phyloP scores from a whole-genome alignment of 371 early-diverging fungal genomes.

The Nematocida major region DNA sequence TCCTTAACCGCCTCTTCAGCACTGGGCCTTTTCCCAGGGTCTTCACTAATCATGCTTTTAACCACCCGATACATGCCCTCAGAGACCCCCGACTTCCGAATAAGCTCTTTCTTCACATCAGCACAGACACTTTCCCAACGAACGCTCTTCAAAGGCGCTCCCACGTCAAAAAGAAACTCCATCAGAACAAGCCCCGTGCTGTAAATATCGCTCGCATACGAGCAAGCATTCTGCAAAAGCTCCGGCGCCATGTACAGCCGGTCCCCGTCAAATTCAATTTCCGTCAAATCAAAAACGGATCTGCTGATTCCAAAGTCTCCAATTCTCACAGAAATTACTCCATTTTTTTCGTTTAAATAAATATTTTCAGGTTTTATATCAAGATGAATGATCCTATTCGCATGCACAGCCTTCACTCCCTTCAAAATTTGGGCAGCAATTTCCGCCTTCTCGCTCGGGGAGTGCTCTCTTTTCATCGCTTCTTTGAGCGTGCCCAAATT shows the following conservation, averaged over 20 bases:
- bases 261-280: slow-evolving; percentile 75
- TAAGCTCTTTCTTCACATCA: not conserved
- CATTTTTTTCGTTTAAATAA: slow-evolving; percentile 14
- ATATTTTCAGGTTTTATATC: slow-evolving; percentile 64
- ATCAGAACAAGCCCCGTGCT: slow-evolving; percentile 80
- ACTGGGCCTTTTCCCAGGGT: slow-evolving; percentile 18
- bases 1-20: not conserved
- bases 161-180: slow-evolving; percentile 65
- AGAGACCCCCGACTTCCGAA: not conserved
- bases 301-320: slow-evolving; percentile 61
- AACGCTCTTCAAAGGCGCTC: slow-evolving; percentile 5
- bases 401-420: slow-evolving; percentile 54
- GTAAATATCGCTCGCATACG: slow-evolving; percentile 76
- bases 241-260: slow-evolving; percentile 87
- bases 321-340: slow-evolving; percentile 40
- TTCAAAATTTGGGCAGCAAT: slow-evolving; percentile 47
- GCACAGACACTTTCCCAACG: not conserved
- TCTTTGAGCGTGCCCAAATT: slow-evolving; percentile 52
- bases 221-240: slow-evolving; percentile 70
- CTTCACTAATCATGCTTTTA: slow-evolving; percentile 13
- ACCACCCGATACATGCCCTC: not conserved
- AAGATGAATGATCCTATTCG: slow-evolving; percentile 51
- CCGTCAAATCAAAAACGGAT: slow-evolving; percentile 17
- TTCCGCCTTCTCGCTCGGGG: slow-evolving; percentile 5
- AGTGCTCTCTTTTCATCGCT: slow-evolving; percentile 19